phyloP scores from a whole-genome alignment of 2,329 filamentous ascomycete species.

The Neurospora sp. region DNA sequence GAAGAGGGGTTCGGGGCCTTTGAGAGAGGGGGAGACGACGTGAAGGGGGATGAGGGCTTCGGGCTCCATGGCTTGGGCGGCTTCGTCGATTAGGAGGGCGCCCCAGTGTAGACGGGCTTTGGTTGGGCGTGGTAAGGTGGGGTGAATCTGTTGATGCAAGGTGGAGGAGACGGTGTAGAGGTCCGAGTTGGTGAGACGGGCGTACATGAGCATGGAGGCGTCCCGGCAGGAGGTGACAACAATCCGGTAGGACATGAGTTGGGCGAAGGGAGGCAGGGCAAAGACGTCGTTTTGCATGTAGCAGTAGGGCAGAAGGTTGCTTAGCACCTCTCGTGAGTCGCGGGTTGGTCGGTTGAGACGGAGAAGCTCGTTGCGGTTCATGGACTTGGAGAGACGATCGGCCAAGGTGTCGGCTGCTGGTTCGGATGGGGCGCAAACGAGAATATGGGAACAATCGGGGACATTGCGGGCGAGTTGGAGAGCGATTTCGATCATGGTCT shows the following conservation, averaged over 20 bases:
- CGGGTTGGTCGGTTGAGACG: constrained; percentile 15
- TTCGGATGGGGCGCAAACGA: constrained; percentile 18
- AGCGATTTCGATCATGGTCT: constrained; percentile 17
- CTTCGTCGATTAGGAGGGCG: constrained; percentile 18
- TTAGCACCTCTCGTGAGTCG: constrained; percentile 12
- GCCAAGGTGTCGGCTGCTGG: constrained; percentile 16
- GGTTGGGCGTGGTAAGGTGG: not conserved
- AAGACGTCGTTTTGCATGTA: constrained; percentile 9
- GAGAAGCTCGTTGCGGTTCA: constrained; percentile 12
- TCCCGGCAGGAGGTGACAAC: constrained; percentile 18
- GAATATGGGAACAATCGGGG: constrained; percentile 11
- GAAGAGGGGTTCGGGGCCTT: not conserved
- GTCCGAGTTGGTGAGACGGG: constrained; percentile 16
- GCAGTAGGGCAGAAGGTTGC: constrained; percentile 15
- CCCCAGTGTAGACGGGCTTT: constrained; percentile 13
- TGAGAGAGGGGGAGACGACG: constrained; percentile 13
- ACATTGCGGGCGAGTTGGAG: constrained; percentile 14
- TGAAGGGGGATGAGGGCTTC: constrained; percentile 13
- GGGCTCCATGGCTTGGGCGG: constrained; percentile 18
- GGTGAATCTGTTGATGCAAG: constrained; percentile 9
- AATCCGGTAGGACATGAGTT: constrained; percentile 14
- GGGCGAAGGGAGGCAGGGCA: constrained; percentile 9
- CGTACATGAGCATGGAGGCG: constrained; percentile 13
- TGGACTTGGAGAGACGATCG: constrained; percentile 8
- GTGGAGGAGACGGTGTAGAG: constrained; percentile 10